These are phyloP conservation scores for Biscogniauxia marginata DNA, from an alignment of 2,329 filamentous ascomycete genomes.

Conservation along the genomic window DNA sequence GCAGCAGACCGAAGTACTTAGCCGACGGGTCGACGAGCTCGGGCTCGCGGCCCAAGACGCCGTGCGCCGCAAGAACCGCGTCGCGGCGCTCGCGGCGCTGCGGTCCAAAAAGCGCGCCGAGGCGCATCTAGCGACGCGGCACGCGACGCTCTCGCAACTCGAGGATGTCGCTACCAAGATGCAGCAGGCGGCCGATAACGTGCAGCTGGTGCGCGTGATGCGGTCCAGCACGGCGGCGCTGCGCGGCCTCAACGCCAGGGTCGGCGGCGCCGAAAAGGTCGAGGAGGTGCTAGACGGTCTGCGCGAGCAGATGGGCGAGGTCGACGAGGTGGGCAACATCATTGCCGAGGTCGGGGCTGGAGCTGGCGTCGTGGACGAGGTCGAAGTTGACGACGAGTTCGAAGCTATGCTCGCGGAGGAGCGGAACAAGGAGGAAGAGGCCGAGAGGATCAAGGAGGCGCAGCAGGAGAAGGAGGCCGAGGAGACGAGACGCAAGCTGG, in stretches of 20 bases:
- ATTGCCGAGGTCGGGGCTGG: constrained; percentile 61
- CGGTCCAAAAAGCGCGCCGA: constrained; percentile 82
- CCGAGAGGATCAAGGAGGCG: constrained; percentile 42
- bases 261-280: constrained; percentile 74
- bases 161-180: constrained; percentile 82
- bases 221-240: constrained; percentile 73
- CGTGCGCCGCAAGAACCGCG: constrained; percentile 68
- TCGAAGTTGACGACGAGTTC: constrained; percentile 84
- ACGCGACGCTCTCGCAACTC: constrained; percentile 73
- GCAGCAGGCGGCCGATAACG: constrained; percentile 80
- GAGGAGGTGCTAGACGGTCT: constrained; percentile 73
- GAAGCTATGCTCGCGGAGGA: constrained; percentile 68
- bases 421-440: constrained; percentile 49
- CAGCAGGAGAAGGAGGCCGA: constrained; percentile 47
- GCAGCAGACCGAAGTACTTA: constrained; percentile 67
- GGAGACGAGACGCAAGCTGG: constrained; percentile 47
- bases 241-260: constrained; percentile 68
- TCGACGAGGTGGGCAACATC: constrained; percentile 78
- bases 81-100: constrained; percentile 74
- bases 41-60: constrained; percentile 65
- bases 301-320: constrained; percentile 74
- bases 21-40: constrained; percentile 64
- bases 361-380: constrained; percentile 64
- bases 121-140: constrained; percentile 66
- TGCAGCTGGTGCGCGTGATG: constrained; percentile 82